Conservation (phyloP, 768 basidiomycete species). For the Termitomyces sp. region DNA sequence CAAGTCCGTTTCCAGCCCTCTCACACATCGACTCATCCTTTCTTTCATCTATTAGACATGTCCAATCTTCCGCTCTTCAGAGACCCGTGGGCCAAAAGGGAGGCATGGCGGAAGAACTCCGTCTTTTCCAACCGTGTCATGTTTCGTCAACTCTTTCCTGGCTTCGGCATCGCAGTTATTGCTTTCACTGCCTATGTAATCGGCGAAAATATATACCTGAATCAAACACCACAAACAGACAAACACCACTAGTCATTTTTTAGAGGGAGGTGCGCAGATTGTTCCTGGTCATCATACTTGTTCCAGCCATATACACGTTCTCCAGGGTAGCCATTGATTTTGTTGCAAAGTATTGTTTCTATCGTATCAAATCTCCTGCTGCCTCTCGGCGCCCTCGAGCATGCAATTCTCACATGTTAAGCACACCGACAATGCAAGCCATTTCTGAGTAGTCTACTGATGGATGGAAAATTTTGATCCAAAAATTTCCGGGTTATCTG, state of each 20-base stretch:
- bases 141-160: conserved; percentile 90
- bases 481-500: background rate
- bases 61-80: conserved; percentile 69
- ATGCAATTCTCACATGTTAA: background rate
- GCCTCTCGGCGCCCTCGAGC: background rate
- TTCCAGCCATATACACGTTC: background rate
- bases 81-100: conserved; percentile 92
- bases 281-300: background rate
- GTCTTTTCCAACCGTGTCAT: conserved; percentile 83
- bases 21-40: conserved; percentile 8
- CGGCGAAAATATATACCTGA: conserved; percentile 66
- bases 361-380: background rate
- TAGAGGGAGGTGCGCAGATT: conserved; percentile 8
- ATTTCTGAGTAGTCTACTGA: background rate
- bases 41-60: conserved; percentile 35
- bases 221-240: conserved; percentile 22
- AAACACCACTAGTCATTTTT: conserved; percentile 22
- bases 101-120: conserved; percentile 90
- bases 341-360: background rate
- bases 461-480: background rate
- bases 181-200: conserved; percentile 91
- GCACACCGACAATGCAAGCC: background rate
- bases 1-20: conserved; percentile 1
- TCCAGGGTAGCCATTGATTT: background rate
- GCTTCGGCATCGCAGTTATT: conserved; percentile 88